These are phyloP conservation scores for Phialophora macrospora DNA, from an alignment of 2,329 filamentous ascomycete species.

Conservation along the genomic window DNA sequence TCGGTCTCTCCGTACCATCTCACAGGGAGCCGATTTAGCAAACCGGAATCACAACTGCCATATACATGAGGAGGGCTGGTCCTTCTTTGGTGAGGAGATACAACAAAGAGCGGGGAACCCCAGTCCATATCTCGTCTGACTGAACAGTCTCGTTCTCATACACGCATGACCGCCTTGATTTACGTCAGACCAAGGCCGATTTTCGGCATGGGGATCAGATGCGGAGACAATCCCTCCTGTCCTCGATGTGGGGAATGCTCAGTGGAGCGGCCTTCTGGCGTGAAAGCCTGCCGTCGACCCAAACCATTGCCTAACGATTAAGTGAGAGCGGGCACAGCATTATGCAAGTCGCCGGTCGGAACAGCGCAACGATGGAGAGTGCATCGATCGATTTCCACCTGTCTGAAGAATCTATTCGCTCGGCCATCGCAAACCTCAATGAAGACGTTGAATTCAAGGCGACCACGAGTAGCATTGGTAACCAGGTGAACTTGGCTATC, in stretches of 20 bases:
- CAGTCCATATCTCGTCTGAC: background rate
- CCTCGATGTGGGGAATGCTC: background rate
- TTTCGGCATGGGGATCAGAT: background rate
- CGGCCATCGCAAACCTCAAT: constrained; percentile 5
- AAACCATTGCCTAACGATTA: background rate
- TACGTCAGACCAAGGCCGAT: background rate
- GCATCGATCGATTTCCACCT: background rate
- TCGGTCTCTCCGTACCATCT: background rate
- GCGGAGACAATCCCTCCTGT: background rate
- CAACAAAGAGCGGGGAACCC: background rate
- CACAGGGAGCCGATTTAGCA: background rate
- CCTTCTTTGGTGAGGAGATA: background rate
- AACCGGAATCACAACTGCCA: background rate
- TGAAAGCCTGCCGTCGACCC: background rate
- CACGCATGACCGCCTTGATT: background rate
- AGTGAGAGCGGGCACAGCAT: background rate
- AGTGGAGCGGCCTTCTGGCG: background rate
- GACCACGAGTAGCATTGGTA: background rate
- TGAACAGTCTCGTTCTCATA: background rate
- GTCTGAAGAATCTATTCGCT: background rate
- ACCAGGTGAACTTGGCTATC: constrained; percentile 7
- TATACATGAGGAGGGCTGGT: background rate
- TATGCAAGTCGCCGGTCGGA: background rate
- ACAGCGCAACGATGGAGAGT: background rate
- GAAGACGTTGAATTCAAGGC: constrained; percentile 23